Evolutionary conservation across 768 basidiomycete genomes (phyloP), one percentile per base, ranked within the genome.

Genomic region (Brasilioporus rufonigricans): DNA sequence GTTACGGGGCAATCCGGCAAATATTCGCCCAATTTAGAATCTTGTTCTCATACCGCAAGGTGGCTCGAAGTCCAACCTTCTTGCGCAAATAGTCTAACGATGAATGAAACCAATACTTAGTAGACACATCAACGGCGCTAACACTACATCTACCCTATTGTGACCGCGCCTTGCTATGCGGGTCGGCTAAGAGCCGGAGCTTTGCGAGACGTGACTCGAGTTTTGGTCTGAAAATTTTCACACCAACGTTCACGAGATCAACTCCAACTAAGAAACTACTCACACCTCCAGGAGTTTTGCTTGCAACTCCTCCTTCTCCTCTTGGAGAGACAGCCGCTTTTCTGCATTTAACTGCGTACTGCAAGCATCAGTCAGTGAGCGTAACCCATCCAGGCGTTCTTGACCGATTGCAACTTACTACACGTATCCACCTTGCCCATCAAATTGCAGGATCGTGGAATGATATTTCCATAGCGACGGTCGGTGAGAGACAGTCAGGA

Each of bases 381-480:
- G 31, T 11, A 26, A 5, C 8, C 14, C 36, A 27, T 21, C 24
- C 21, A 21, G 39, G 10, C 26, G 31, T 19, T 0, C 31, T 18
- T 46, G 18, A 29, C 18, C 23, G 16, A 29, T 36, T 19, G 14
- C 16, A 9, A 80, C 91, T 57, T 63, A 93, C 93, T 98, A 99
- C 19, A 94, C 83, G 73, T 98, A 98, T 57, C 91, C 91, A 32
- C 96, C 96, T 70, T 91, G 87, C 8, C 96, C 96, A 63, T 98
- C 92, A 65, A 91, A 93, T 65, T 95, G 91, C 58, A 96, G 72
- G 53, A 96, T 92, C 65, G 87, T 84, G 9, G 86, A 80, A 66
- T 96, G 93, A 66, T 94, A 92, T 68, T 88, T 87, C 93, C 94
- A 98, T 57, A 98, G 70, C 27, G 91, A 93, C 21, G 95, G 91